Conservation (phyloP, 345 rosid genomes). For the Garcia nutans region DNA sequence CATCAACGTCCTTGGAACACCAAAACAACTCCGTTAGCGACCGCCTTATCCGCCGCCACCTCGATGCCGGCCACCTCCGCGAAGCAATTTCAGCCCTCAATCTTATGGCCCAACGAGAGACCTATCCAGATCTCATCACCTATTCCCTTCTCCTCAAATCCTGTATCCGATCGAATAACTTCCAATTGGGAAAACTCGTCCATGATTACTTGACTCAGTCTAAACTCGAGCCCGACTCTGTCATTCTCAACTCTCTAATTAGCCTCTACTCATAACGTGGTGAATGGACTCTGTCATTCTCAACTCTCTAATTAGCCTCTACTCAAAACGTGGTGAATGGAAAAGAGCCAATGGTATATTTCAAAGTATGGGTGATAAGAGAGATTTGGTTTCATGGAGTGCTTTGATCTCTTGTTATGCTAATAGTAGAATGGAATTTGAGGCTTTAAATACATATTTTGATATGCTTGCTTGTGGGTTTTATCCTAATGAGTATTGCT, state of each 20-base stretch:
- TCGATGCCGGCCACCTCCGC: constrained; percentile 53
- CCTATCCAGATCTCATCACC: constrained; percentile 48
- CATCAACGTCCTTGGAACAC: constrained; percentile 14
- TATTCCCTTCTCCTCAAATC: constrained; percentile 71
- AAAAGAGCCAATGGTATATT: constrained; percentile 45
- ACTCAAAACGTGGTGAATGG: constrained; percentile 58
- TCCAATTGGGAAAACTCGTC: constrained; percentile 54
- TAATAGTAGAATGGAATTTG: constrained; percentile 42
- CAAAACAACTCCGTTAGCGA: constrained; percentile 23
- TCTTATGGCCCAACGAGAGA: constrained; percentile 40
- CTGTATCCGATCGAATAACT: constrained; percentile 60
- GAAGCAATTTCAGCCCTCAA: constrained; percentile 56
- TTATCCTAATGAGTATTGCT: constrained; percentile 67
- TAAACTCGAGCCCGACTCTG: constrained; percentile 48
- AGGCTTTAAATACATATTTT: constrained; percentile 46
- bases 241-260: constrained; percentile 59
- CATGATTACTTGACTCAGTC: constrained; percentile 46
- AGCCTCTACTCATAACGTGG: constrained; percentile 68
- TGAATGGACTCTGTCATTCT: constrained; percentile 53
- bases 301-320: constrained; percentile 70
- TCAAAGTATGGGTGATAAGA: constrained; percentile 46
- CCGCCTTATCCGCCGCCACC: constrained; percentile 43
- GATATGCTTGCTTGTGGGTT: constrained; percentile 57
- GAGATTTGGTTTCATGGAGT: constrained; percentile 75
- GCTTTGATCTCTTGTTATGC: constrained; percentile 66